Evolutionary conservation across 306 rosid species (phyloP).

Genomic region (Pueraria montana): DNA sequence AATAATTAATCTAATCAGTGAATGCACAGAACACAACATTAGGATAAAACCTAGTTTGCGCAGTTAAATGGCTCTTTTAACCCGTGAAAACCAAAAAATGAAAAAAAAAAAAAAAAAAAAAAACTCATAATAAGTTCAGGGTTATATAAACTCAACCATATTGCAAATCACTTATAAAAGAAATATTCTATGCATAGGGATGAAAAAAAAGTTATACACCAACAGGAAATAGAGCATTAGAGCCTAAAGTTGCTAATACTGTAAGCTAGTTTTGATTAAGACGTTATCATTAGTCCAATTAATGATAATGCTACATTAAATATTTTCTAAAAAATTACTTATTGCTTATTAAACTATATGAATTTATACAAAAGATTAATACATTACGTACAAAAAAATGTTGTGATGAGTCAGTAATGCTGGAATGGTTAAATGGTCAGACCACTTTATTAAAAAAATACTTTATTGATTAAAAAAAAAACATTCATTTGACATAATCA

Average conservation of each 20-base stretch:
- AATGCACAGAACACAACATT: slow-evolving; percentile 14
- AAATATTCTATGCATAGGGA: background rate
- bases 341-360: background rate
- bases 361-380: background rate
- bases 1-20: slow-evolving; percentile 5
- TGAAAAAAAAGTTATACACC: background rate
- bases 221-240: background rate
- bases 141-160: background rate
- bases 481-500: background rate
- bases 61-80: background rate
- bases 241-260: slow-evolving; percentile 3
- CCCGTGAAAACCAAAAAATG: background rate
- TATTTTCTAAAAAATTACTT: background rate
- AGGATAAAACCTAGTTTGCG: slow-evolving; percentile 8
- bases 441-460: background rate
- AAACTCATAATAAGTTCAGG: background rate
- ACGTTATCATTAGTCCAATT: background rate
- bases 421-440: background rate
- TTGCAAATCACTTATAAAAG: background rate
- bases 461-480: background rate
- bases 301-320: background rate
- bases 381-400: background rate
- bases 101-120: background rate
- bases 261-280: slow-evolving; percentile 10
- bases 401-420: background rate